Percentiles rank a stretch among this genome's conserved stretches.
Evolutionary conservation across 306 rosid genomes (phyloP).

Genomic region (Mimosa pudica): DNA sequence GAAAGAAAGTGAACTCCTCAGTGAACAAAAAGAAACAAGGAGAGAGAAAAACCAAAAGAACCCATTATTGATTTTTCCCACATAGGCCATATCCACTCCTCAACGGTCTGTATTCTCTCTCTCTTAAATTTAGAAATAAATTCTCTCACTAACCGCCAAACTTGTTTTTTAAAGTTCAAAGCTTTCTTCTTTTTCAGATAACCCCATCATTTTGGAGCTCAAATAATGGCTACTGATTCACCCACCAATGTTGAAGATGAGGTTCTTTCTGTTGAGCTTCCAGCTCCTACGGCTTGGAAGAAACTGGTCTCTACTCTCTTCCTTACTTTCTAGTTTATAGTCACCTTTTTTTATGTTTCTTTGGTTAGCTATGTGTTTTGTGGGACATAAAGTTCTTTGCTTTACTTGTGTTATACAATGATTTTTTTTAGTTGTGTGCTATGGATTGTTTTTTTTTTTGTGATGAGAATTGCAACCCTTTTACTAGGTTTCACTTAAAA

Average conservation of each 20-base stretch:
- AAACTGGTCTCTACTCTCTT: constrained; percentile 64
- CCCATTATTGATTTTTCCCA: too few species aligned
- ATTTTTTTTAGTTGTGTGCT: constrained; percentile 28
- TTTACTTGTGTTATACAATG: background rate
- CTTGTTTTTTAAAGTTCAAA: background rate
- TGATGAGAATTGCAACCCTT: background rate
- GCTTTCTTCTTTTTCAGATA: background rate
- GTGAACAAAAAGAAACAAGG: background rate
- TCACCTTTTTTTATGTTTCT: background rate
- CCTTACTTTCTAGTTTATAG: background rate
- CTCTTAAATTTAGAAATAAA: too few species aligned
- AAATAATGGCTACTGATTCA: constrained; percentile 41
- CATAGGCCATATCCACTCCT: background rate
- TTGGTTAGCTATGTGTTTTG: background rate
- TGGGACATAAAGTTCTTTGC: background rate
- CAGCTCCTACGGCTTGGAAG: constrained; percentile 93
- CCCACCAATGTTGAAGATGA: constrained; percentile 53
- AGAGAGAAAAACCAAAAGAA: background rate
- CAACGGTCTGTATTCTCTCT: background rate
- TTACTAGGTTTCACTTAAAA: constrained; percentile 1
- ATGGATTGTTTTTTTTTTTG: constrained; percentile 10
- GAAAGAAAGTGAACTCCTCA: background rate
- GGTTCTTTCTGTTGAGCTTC: constrained; percentile 70
- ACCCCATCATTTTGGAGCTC: background rate
- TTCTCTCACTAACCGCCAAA: background rate